phyloP scores from a whole-genome alignment of 257 asterid species.

The Linderniella brevidens region DNA sequence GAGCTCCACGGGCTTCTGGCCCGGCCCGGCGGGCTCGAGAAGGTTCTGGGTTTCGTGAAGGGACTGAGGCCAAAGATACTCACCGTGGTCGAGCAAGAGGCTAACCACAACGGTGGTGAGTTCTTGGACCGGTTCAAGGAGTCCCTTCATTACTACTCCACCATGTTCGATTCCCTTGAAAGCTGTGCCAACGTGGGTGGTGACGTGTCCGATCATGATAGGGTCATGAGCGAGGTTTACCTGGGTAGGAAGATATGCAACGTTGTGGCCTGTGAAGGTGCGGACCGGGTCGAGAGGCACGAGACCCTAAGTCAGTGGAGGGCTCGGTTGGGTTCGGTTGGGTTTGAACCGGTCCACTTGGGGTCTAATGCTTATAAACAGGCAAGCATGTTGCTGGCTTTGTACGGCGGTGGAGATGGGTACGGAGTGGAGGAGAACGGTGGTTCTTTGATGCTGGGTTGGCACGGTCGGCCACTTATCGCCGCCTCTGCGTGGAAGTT shows the following conservation, averaged over 20 bases:
- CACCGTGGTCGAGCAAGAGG: constrained; percentile 73
- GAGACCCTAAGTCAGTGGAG: constrained; percentile 76
- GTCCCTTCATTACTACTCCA: constrained; percentile 69
- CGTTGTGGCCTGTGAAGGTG: constrained; percentile 77
- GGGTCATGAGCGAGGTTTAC: constrained; percentile 68
- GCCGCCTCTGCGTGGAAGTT: constrained; percentile 86
- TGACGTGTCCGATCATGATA: constrained; percentile 16
- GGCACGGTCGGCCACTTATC: constrained; percentile 79
- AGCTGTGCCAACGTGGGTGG: constrained; percentile 7
- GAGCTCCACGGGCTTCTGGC: constrained; percentile 58
- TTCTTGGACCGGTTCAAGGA: constrained; percentile 73
- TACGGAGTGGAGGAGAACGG: constrained; percentile 68
- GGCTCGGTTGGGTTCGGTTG: constrained; percentile 33
- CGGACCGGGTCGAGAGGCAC: constrained; percentile 67
- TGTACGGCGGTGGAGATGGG: constrained; percentile 69
- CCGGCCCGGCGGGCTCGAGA: constrained; percentile 37
- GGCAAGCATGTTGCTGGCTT: constrained; percentile 65
- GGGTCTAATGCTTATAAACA: constrained; percentile 87
- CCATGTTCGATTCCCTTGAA: constrained; percentile 86
- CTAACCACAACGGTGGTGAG: constrained; percentile 45
- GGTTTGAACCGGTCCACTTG: constrained; percentile 52
- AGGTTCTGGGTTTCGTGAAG: constrained; percentile 36
- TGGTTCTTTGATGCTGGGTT: constrained; percentile 72
- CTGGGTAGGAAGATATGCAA: constrained; percentile 75
- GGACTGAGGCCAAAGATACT: constrained; percentile 47